These are phyloP conservation scores for maize (Zea mays) DNA, from an alignment of 176 grass and related monocot genomes.

Conservation along the genomic window Zm-B73-REFERENCE-NAM-5.0 NC_050104.1:22677001-22677500, in stretches of 20 bases:
- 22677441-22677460: constrained; percentile 81
- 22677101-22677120: background rate
- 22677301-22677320: background rate
- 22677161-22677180: background rate
- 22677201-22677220: background rate
- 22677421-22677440: constrained; percentile 61
- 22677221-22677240: no score
- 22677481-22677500: constrained; percentile 67
- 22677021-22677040: background rate
- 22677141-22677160: background rate
- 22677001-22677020: background rate
- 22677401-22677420: constrained; percentile 67
- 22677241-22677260: no score
- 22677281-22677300: background rate
- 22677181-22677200: background rate
- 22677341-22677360: constrained; percentile 68
- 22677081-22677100: background rate
- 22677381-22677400: constrained; percentile 23
- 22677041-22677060: background rate
- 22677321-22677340: background rate
- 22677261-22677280: background rate
- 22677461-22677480: constrained; percentile 78
- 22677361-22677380: constrained; percentile 13
- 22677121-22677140: background rate
- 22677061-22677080: constrained; percentile 4